Conservation (phyloP, 1,139 yeast genomes). For the Suhomyces coccinellae region DNA sequence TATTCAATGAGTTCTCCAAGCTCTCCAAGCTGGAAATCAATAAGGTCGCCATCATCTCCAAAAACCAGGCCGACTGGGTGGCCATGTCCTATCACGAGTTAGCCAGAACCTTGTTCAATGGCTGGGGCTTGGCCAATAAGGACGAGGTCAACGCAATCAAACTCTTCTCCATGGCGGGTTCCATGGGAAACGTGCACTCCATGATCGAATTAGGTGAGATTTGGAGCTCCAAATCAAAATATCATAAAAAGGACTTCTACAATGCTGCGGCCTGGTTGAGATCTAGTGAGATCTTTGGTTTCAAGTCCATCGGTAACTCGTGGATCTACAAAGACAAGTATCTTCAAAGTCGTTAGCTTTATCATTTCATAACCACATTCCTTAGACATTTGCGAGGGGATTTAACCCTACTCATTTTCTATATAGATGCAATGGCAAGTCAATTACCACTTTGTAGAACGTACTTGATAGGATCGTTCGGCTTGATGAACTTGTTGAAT, state of each 20-base stretch:
- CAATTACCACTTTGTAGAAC: constrained; percentile 15
- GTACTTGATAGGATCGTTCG: constrained; percentile 18
- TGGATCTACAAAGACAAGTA: constrained; percentile 82
- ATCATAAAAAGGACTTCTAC: constrained; percentile 56
- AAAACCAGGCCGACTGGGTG: constrained; percentile 31
- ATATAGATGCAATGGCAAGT: not conserved
- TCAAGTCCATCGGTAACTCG: constrained; percentile 64
- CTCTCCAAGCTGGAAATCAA: constrained; percentile 28
- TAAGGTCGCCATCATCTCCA: constrained; percentile 28
- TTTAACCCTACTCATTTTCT: too few relatives aligned
- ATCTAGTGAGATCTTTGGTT: constrained; percentile 64
- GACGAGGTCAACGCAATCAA: constrained; percentile 62
- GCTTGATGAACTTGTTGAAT: constrained; percentile 21
- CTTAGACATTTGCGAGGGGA: too few relatives aligned
- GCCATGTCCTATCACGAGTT: constrained; percentile 51
- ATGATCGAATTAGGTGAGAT: constrained; percentile 72
- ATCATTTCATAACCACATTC: not conserved
- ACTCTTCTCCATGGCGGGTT: constrained; percentile 65
- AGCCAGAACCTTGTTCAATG: constrained; percentile 60
- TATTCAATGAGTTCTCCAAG: constrained; percentile 28
- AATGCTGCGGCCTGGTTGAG: constrained; percentile 75
- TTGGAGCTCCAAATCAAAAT: constrained; percentile 59
- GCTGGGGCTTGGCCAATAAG: constrained; percentile 55
- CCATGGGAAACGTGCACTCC: constrained; percentile 68
- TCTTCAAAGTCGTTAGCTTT: constrained; percentile 7